Base-by-base conservation (phyloP, 805 yeast species). In the Zygoascus flipseniorum region DNA sequence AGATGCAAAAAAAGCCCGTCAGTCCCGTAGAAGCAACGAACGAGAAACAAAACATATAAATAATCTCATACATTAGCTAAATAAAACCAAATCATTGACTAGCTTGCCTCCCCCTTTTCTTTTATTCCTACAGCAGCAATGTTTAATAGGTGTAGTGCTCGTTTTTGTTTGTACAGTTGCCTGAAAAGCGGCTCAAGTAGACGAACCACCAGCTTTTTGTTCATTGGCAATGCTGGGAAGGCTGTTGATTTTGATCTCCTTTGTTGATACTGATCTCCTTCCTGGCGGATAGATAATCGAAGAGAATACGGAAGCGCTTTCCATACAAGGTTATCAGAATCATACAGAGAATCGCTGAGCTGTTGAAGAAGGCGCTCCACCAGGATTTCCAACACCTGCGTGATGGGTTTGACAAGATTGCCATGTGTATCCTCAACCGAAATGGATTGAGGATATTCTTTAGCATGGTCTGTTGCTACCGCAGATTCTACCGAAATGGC, bases 301-400 rank as follows among this genome's bases (percentile, higher is more conserved):
- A 59, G 43, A 16, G 54, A 52, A 8, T 55, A 47, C 1, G 68
- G 67, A 0, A 13, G 13, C 3, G 56, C 58, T 5, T 44, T 48
- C 69, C 69, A 65, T 14, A 16, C 26, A 31, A 11, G 20, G 3
- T 28, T 20, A 11, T 50, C 53, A 13, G 43, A 16, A 14, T 44
- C 35, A 5, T 16, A n/a, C 16, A 28, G 31, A 14, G 39, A 28
- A 13, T 32, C 49, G 32, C 20, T 39, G 32, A 20, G 37, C 35
- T 42, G 51, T n/a, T 31, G 20, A 28, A 20, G 8, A 14, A 51
- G 47, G 5, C 43, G 49, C 23, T 46, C 49, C 31, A 16, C 39
- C n/a, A 46, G 41, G 4, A 31, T n/a, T 14, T 46, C 41, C 20
- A 46, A 14, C n/a, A 51, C 16, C 23, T 14, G 32, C 26, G 2